Conservation (phyloP, 2,329 filamentous ascomycete genomes). For the Calonectria henricotiae region DNA sequence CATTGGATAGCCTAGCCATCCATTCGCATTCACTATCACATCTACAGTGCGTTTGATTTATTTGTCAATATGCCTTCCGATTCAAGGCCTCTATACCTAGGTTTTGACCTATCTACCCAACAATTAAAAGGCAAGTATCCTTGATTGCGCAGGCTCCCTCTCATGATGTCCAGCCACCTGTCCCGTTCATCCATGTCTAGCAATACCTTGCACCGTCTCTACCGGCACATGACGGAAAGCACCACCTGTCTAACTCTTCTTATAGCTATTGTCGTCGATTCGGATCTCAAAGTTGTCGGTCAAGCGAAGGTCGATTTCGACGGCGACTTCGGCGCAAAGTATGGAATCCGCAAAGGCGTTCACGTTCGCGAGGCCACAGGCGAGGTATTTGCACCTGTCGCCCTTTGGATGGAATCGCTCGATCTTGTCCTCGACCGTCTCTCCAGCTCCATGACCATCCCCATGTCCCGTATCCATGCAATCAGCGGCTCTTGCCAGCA, state of each 20-base stretch:
- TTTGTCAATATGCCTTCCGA: conserved; percentile 40
- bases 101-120: conserved; percentile 97
- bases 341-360: conserved; percentile 91
- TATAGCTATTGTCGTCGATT: conserved; percentile 85
- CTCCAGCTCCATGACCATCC: conserved; percentile 73
- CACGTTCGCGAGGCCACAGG: conserved; percentile 85
- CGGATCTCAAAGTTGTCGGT: conserved; percentile 84
- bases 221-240: neutral
- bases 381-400: conserved; percentile 93
- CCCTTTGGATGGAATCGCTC: conserved; percentile 94
- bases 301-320: conserved; percentile 97
- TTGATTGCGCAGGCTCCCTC: neutral
- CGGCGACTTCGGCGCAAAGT: conserved; percentile 80
- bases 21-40: conserved; percentile 13
- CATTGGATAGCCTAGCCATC: conserved; percentile 13
- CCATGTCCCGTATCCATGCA: conserved; percentile 83
- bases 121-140: conserved; percentile 84
- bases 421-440: conserved; percentile 87
- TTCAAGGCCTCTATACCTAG: conserved; percentile 81
- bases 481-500: conserved; percentile 96
- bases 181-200: neutral
- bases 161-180: neutral
- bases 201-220: too few relatives aligned
- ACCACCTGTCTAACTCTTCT: conserved; percentile 28
- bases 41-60: conserved; percentile 6